Base-by-base conservation (phyloP, 1,139 yeast genomes). In the Schizosaccharomyces versatilis region DNA sequence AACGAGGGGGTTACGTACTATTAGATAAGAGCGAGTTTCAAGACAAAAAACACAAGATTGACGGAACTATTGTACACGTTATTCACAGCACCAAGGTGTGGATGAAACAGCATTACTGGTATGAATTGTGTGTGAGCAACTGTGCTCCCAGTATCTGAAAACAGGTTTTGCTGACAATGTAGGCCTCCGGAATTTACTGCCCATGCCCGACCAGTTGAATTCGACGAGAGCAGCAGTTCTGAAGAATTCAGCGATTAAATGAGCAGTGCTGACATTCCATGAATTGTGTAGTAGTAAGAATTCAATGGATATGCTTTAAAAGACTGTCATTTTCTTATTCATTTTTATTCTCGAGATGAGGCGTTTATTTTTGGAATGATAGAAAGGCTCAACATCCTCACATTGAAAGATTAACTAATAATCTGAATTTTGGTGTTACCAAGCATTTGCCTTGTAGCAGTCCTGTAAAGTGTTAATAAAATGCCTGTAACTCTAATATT, bases 1-100 rank as follows among this genome's bases (percentile, higher is more conserved):
- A 65, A 52, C 63, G 72, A 3, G 71, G 71, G 12, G 72, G 72
- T 10, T 61, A 60, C 48, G 69, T 66, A 2, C 62, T 69, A 7
- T 62, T 67, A 5, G 63, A 63, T 44, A 53, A 64, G 51, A 63
- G 60, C 51, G 61, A 62, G 15, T 53, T 51, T 51, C 54, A 47
- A 56, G 57, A 53, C 9, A 24, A 57, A 44, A 40, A 55, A 8
- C 62, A 64, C 41, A 64, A 64, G 51, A 63, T 67, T 32, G 60
- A 63, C 17, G 72, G 70, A 14, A 69, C 68, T 36, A 65, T 69
- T 56, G 58, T 63, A 54, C 66, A 68, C 53, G 64, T 69, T 15
- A 69, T 68, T 7, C 49, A 44, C 10, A 14, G 32, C 49, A 32
- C 49, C 7, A 44, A 44, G 7, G 32, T 10, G 10, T 44, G 49